Evolutionary conservation across 2,329 filamentous ascomycete genomes (phyloP), one percentile per base, ranked within the genome.

Genomic region (Elsinoe batatas): DNA sequence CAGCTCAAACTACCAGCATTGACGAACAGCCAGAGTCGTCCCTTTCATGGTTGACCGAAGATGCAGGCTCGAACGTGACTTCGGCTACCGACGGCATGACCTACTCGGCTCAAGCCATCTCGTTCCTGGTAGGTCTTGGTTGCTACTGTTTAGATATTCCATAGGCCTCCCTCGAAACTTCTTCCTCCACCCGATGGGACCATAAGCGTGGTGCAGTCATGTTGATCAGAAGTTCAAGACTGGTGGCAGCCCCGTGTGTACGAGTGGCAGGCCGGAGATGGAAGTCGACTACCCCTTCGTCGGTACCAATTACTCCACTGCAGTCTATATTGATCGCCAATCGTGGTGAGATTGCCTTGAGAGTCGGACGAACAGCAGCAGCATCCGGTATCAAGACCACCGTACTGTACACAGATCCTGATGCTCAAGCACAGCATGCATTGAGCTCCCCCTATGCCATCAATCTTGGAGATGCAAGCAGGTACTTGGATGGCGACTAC

Each of bases 291-390:
- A 58, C 60, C 56, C 57, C 61, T 56, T 53, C 56, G 49, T 35
- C 35, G 51, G 26, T 58, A 30, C 15, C 54, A 56, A 57, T 58
- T 4, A 55, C 51, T 43, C 67, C 67, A 50, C 58, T 70, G 32
- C 62, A 64, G 36, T 95, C 90, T 7, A 87, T 97, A 40, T 79
- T 98, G 20, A 97, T 98, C 68, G 93, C 93, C 54, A 98, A 98
- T 69, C 85, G 93, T 63, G 93, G 93, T 64, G 93, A 98, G 72
- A 98, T 98, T 64, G 93, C 93, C 50, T 78, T 98, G 68, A 87
- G 93, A 62, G 93, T 98, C 62, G 87, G 91, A 62, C 82, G 84
- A 62, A 98, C 93, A 18, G 93, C 93, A 33, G 79, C 87, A 51
- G 82, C 86, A 60, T 86, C 95, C 67, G 91, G 93, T 57, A 95